phyloP scores from a whole-genome alignment of 2,329 filamentous ascomycete species.

The Aspergillus fischeri region DNA sequence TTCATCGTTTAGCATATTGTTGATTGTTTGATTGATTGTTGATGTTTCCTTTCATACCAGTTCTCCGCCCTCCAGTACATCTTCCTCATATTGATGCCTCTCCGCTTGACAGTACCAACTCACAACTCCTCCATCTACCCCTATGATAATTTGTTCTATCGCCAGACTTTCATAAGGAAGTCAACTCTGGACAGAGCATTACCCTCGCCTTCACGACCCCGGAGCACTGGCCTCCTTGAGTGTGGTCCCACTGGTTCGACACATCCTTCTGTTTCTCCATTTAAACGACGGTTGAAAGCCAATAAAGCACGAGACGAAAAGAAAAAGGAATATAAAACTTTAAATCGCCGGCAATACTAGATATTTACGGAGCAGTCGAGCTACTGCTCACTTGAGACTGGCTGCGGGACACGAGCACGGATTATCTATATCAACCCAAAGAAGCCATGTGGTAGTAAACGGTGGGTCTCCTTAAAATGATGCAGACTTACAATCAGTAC shows the following conservation, averaged over 20 bases:
- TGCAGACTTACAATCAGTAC: neutral
- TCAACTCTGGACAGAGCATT: neutral
- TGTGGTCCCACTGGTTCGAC: neutral
- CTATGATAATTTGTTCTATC: neutral
- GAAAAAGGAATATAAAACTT: neutral
- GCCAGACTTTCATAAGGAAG: neutral
- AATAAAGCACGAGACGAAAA: neutral
- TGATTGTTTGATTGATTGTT: neutral
- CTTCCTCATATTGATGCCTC: neutral
- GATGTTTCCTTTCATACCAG: neutral
- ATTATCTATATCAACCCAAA: neutral
- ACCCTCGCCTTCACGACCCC: neutral
- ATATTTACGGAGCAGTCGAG: neutral
- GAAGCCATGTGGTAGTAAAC: constrained; percentile 19
- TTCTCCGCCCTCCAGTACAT: neutral
- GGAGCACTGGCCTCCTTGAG: neutral
- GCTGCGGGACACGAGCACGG: neutral
- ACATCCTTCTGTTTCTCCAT: neutral
- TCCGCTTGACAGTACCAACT: neutral
- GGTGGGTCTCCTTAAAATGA: constrained; percentile 13
- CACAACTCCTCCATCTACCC: neutral
- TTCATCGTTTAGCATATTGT: neutral
- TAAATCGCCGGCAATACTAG: neutral
- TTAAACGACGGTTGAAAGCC: neutral
- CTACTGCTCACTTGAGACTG: neutral